These are phyloP conservation scores for Dacryopinax primogenitus DNA, from an alignment of 768 basidiomycete genomes.

Conservation along the genomic window DNA sequence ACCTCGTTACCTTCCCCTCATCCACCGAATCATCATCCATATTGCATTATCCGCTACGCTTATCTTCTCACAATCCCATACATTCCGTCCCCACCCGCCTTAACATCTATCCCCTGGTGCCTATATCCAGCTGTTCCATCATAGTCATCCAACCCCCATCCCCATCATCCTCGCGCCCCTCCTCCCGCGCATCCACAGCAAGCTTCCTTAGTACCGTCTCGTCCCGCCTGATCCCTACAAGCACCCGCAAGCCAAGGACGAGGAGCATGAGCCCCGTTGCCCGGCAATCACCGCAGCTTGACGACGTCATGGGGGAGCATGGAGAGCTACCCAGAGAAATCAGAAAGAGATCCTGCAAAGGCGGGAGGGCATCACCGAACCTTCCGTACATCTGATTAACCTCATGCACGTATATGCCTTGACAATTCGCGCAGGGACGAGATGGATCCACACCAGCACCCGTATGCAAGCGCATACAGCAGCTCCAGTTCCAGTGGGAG, in stretches of 20 bases:
- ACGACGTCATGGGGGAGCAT: background rate
- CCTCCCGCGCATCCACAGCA: background rate
- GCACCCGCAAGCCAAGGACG: background rate
- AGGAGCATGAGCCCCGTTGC: background rate
- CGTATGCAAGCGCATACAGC: background rate
- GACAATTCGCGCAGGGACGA: background rate
- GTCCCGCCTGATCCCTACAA: too few species aligned
- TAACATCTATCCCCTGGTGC: background rate
- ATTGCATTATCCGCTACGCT: background rate
- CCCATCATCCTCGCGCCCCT: background rate
- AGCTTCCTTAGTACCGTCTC: background rate
- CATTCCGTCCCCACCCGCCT: background rate
- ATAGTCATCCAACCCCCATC: constrained; percentile 1
- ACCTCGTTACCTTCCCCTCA: background rate
- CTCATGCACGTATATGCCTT: too few species aligned
- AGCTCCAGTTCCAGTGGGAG: background rate
- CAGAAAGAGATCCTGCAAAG: background rate
- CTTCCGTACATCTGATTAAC: too few species aligned
- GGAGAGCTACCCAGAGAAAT: background rate
- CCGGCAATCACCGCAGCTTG: background rate
- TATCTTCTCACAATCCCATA: background rate
- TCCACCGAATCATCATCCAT: background rate
- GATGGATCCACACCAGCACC: background rate
- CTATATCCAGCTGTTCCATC: background rate
- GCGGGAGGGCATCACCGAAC: too few species aligned